Conservation (phyloP, 2,329 filamentous ascomycete species). For the Penicillium concentricum region DNA sequence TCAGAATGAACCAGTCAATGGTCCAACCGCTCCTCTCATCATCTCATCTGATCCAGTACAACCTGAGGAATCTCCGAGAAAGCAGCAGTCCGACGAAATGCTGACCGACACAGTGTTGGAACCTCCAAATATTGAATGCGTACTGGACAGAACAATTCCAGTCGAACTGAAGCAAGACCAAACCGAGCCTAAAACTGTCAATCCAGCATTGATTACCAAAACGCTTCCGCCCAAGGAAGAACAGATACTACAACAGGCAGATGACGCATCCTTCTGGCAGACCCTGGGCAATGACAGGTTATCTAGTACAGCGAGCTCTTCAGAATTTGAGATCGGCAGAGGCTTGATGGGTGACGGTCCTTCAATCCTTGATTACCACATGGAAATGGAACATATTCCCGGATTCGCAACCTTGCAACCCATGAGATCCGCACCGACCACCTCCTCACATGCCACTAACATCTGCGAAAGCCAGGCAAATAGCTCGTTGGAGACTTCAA, state of each 20-base stretch:
- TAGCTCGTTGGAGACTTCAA: conserved; percentile 6
- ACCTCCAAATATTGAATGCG: not conserved
- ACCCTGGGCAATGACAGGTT: not conserved
- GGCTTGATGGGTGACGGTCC: not conserved
- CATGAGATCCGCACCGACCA: not conserved
- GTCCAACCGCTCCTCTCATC: not conserved
- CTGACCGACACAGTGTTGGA: not conserved
- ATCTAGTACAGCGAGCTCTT: not conserved
- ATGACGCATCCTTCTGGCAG: not conserved
- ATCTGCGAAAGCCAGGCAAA: not conserved
- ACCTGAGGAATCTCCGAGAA: not conserved
- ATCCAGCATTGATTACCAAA: not conserved
- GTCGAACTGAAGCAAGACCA: not conserved
- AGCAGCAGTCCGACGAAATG: not conserved
- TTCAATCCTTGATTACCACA: conserved; percentile 9
- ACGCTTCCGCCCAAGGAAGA: not conserved
- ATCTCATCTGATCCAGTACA: conserved; percentile 4
- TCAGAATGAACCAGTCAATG: not conserved
- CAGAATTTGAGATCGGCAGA: not conserved
- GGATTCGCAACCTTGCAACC: conserved; percentile 9
- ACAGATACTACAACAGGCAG: not conserved
- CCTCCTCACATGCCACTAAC: not conserved
- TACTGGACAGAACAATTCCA: not conserved
- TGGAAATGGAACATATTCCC: conserved; percentile 8
- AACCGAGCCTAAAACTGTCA: not conserved